Evolutionary conservation across 2,329 filamentous ascomycete genomes (phyloP), one percentile per base, ranked within the genome.

Genomic region (Nemania sp.): DNA sequence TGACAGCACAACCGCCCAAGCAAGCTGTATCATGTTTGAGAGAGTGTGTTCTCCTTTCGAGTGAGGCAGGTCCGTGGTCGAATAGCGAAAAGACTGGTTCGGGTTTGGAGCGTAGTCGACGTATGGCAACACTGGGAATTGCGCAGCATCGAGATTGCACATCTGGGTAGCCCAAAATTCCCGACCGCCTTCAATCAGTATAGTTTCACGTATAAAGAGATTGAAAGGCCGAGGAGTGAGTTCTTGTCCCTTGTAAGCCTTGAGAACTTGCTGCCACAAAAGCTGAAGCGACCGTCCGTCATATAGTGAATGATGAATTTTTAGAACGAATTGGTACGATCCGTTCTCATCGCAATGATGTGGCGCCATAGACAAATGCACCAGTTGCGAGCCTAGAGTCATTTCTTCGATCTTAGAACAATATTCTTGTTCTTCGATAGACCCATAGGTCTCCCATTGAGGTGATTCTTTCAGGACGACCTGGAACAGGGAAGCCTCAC

Each of bases 291-390:
- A 48, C 23, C 39, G 44, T 17, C 55, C 55, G 33, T 57, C 55
- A 22, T 54, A 54, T 11, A 57, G 15, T 2, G 47, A 43, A 20
- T 57, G 55, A 31, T 57, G 55, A 6, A 54, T 47, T 2, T 42
- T 54, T 26, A 43, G 23, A 17, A 47, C 14, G 41, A 57, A 47
- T 6, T n/a, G 20, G n/a, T 48, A 23, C 9, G 8, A 12, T 1
- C 30, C 41, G n/a, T 41, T 22, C 26, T 20, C 20, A 30, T 22
- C 3, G 9, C 30, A 22, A 40, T 3, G n/a, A n/a, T n/a, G n/a
- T 8, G 52, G 47, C 14, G 47, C 47, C 2, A 51, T n/a, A 1
- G 52, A 55, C 5, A 55, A 12, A 37, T 43, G 9, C 5, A 55
- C 1, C 7, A 55, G 28, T 9, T 34, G 42, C 1, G 47, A 46